Base-by-base conservation (phyloP, 352 stramenopile species). In the Phytophthora multivora region DNA sequence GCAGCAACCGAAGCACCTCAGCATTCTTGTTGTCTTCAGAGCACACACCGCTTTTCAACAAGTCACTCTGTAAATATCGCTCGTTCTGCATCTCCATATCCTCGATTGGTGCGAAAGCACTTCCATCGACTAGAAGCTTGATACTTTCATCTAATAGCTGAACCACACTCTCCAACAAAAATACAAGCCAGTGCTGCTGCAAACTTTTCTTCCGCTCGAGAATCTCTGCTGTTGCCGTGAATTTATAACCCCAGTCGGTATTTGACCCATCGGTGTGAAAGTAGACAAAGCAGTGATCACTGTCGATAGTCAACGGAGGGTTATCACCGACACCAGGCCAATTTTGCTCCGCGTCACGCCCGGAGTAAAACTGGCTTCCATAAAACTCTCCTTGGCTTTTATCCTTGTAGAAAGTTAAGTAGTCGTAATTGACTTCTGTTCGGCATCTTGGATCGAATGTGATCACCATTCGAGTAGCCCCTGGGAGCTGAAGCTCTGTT, bases 351-450 rank as follows among this genome's bases (percentile, higher is more conserved):
- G 43, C 51, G 42, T 92, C 88, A n/a, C 86, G 71, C 3, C 87
- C 88, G 2, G 77, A 93, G 54, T 95, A 96, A 50, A 78, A 86
- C 11, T 82, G 69, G 12, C 73, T 78, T 6, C 88, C 88, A 42
- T 92, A 93, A 50, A 70, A 85, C 19, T 80, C 69, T 15, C 63
- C 67, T 64, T 85, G 75, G 4, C 57, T 62, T 33, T 73, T 71
- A 47, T 93, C 77, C 42, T 91, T 92, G 58, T 79, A 94, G 54
- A 97, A 97, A 13, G 81, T 93, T 21, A 97, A 61, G 54, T 94
- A 97, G 56, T 97, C 91, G 58, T 96, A 97, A 51, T 90, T 92
- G 25, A 75, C 73, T 61, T 97, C 91, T 5, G 88, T 96, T 49
- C 84, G 73, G 5, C 69, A 92, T 38, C 65, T 71, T 16, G 85